Evolutionary conservation across 805 yeast genomes (phyloP), one percentile per base, ranked within the genome.

Genomic region (Suhomyces pyralidae): DNA sequence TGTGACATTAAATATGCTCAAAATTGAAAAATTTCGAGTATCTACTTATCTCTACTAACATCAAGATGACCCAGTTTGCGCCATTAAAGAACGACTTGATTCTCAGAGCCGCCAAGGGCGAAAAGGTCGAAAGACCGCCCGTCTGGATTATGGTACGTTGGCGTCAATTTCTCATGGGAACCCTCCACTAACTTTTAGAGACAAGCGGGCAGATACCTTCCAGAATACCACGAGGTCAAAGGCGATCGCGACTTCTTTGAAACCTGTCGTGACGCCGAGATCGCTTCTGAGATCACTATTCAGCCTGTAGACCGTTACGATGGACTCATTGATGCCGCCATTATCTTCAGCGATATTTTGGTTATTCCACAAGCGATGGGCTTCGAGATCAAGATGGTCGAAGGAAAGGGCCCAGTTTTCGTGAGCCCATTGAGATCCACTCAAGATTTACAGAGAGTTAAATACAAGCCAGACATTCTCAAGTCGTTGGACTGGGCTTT

Each of bases 361-460:
- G 99, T 94, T 38, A 87, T 94, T 51, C 99, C 99, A 2, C 98
- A 94, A 73, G 99, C 97, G 10, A 86, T 94, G 91, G 99, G 99
- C 12, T 89, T 92, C 88, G 85, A 82, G 50, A 97, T 94, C 42
- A 85, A 87, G 65, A 93, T 94, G 96, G 75, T 90, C 43, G 98
- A 94, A 54, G 94, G 96, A 49, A 87, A 86, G 55, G 99, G 99
- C 0, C 99, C 99, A 3, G 86, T 86, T 50, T 94, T 94, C 69
- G 91, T 90, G 1, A 84, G 85, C 45, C 99, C 99, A 15, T 74
- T 94, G 60, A 82, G 97, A 66, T 73, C 73, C 2, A 89, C 88
- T 3, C 80, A 75, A 45, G 97, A 91, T 61, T 73, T 91, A 59
- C 57, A 74, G 25, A 80, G 81, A 58, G 74, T 86, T 54, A 76